Conservation (phyloP, 2,329 filamentous ascomycete species). For the Alternaria dauci region DNA sequence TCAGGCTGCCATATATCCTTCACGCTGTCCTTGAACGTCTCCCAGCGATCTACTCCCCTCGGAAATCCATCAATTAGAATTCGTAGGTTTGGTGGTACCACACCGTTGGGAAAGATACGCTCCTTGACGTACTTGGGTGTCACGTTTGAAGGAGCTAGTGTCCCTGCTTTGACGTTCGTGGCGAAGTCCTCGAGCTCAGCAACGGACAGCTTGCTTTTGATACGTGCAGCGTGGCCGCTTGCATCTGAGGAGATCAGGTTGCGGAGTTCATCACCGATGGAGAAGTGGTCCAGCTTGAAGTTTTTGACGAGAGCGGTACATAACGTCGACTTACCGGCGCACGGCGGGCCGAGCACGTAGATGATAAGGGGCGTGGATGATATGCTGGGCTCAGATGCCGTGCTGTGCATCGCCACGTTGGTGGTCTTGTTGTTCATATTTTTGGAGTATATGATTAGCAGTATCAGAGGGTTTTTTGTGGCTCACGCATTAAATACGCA, state of each 20-base stretch:
- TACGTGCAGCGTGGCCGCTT: constrained; percentile 5
- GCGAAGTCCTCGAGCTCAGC: constrained; percentile 8
- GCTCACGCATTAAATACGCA: neutral
- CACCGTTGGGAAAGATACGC: constrained; percentile 13
- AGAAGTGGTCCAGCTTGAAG: constrained; percentile 20
- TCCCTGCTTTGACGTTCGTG: constrained; percentile 9
- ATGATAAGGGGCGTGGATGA: constrained; percentile 5
- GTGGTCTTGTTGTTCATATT: neutral
- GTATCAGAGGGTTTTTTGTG: neutral
- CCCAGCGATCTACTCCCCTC: constrained; percentile 13
- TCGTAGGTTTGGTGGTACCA: neutral
- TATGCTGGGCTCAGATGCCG: neutral
- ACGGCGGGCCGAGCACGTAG: constrained; percentile 21
- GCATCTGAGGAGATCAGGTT: constrained; percentile 10
- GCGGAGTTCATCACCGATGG: constrained; percentile 21
- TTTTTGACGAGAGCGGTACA: constrained; percentile 9
- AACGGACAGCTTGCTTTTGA: constrained; percentile 9
- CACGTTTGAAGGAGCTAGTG: constrained; percentile 7
- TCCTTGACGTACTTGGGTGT: constrained; percentile 16
- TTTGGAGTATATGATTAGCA: neutral
- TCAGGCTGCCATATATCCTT: constrained; percentile 6
- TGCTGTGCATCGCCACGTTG: neutral
- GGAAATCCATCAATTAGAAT: constrained; percentile 24
- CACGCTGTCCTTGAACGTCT: constrained; percentile 10
- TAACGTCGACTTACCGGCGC: constrained; percentile 24